These are phyloP conservation scores for Aspergillus sp. DNA, from an alignment of 2,329 filamentous ascomycete species.

Conservation along the genomic window DNA sequence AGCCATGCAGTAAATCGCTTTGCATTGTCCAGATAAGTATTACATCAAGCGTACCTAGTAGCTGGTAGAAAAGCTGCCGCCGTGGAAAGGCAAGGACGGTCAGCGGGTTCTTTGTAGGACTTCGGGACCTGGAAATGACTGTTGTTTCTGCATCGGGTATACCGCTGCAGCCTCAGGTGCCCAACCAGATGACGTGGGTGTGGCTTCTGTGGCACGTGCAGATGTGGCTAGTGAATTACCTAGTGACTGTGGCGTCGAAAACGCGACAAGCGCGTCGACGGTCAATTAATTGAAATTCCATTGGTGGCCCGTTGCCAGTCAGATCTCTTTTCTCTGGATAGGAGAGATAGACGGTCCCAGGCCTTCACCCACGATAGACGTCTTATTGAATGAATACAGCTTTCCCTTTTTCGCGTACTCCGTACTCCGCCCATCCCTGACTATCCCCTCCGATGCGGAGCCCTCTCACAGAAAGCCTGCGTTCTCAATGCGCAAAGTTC, in stretches of 20 bases:
- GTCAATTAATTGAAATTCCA: not conserved
- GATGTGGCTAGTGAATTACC: not conserved
- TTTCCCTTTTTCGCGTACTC: not conserved
- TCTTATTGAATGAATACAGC: not conserved
- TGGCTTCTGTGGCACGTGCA: not conserved
- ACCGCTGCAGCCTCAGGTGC: conserved; percentile 1
- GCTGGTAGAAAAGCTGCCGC: not conserved
- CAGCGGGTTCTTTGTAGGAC: not conserved
- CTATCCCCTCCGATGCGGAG: not conserved
- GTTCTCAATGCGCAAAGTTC: not conserved
- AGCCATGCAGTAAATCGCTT: conserved; percentile 16
- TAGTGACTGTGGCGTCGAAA: conserved; percentile 18
- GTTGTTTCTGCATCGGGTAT: not conserved
- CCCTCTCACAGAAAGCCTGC: not conserved
- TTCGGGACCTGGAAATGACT: not conserved
- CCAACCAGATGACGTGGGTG: conserved; percentile 29
- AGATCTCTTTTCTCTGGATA: not conserved
- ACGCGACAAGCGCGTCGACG: conserved; percentile 13
- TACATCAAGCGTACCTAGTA: not conserved
- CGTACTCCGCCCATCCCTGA: not conserved
- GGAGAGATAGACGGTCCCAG: not conserved
- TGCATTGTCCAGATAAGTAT: conserved; percentile 14
- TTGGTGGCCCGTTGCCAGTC: too few relatives aligned
- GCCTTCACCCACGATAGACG: not conserved
- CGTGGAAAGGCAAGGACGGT: not conserved